phyloP scores from a whole-genome alignment of 345 rosid species.

The Corchorus capsularis region DNA sequence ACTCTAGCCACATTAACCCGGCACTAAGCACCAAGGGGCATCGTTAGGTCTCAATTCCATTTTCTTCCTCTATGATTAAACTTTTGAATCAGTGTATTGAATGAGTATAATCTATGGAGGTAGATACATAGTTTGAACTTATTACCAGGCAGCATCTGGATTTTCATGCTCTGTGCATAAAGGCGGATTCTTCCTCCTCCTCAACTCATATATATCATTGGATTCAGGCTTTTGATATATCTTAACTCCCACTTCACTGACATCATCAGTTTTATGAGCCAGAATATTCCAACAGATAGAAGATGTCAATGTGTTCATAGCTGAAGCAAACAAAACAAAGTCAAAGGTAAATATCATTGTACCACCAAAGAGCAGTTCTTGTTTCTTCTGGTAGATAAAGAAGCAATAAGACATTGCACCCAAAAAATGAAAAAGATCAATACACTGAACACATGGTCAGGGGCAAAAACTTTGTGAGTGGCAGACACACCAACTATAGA shows the following conservation, averaged over 20 bases:
- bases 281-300: conserved; percentile 93
- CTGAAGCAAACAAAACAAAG: conserved; percentile 44
- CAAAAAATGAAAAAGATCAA: not conserved
- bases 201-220: conserved; percentile 75
- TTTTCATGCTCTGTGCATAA: conserved; percentile 88
- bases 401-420: not conserved
- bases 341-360: conserved; percentile 14
- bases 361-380: conserved; percentile 11
- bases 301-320: conserved; percentile 72
- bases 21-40: not conserved
- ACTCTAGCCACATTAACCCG: not conserved
- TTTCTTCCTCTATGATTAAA: not conserved
- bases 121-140: conserved; percentile 26
- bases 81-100: not conserved
- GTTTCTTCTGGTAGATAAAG: conserved; percentile 8
- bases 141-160: conserved; percentile 96
- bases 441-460: not conserved
- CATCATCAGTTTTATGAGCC: conserved; percentile 91
- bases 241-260: conserved; percentile 82
- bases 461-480: not conserved
- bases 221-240: conserved; percentile 95
- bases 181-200: conserved; percentile 83
- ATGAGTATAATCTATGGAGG: conserved; percentile 2
- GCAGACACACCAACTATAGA: not conserved
- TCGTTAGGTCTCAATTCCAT: not conserved